A percentile compares a stretch with the other conserved stretches of the same genome.
These are phyloP conservation scores for Trichocladium uniseriatum DNA, from an alignment of 495 filamentous ascomycete genomes.

Conservation along the genomic window DNA sequence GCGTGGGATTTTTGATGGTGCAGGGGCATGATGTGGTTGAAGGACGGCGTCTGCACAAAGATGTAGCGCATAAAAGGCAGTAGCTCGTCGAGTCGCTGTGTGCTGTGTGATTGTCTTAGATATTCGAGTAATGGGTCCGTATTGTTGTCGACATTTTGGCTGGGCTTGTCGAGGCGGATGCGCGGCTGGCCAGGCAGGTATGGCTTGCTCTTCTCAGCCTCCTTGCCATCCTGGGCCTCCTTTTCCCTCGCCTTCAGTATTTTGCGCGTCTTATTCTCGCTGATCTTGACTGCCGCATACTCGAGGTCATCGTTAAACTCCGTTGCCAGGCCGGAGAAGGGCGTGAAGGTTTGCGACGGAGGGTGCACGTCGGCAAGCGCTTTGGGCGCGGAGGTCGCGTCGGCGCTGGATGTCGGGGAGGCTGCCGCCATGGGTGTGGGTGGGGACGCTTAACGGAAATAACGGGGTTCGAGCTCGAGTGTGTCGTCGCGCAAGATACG, in stretches of 20 bases:
- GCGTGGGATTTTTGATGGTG: constrained; percentile 20
- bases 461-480: background rate
- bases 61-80: constrained; percentile 23
- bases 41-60: constrained; percentile 26
- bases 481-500: background rate
- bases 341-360: background rate
- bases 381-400: background rate
- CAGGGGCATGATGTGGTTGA: constrained; percentile 20
- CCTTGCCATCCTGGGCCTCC: no score
- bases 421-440: background rate
- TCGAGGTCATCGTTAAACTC: constrained; percentile 17
- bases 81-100: constrained; percentile 12
- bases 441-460: background rate
- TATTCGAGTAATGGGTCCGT: constrained; percentile 9
- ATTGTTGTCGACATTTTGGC: background rate
- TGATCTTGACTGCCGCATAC: background rate
- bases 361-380: no score
- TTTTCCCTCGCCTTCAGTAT: constrained; percentile 1
- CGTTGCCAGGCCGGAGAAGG: constrained; percentile 5
- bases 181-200: constrained; percentile 24
- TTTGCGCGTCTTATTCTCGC: background rate
- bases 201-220: background rate
- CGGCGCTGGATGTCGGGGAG: background rate
- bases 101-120: constrained; percentile 10
- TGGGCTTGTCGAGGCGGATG: constrained; percentile 7